These are phyloP conservation scores for Aspergillus luchuensis DNA, from an alignment of 2,329 filamentous ascomycete genomes.

Conservation along the genomic window DNA sequence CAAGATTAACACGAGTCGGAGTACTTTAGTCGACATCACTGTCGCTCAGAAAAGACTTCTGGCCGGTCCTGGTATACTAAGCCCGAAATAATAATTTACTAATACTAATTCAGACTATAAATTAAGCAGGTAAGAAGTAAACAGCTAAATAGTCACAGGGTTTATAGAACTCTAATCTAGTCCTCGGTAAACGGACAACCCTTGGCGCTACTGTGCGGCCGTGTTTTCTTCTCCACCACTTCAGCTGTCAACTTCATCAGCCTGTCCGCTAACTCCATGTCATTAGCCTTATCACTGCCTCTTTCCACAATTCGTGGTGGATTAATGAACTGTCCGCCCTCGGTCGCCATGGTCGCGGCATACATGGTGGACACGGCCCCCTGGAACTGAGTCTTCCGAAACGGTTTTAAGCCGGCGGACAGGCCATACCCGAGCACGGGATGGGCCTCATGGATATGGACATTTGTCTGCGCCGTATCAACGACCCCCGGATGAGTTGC, in stretches of 20 bases:
- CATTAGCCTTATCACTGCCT: conserved; percentile 5
- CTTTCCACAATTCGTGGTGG: conserved; percentile 1
- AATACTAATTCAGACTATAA: no score
- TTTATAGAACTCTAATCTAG: neutral
- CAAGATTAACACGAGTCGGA: no score
- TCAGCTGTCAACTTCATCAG: conserved; percentile 6
- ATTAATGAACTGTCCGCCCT: neutral
- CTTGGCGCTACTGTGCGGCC: conserved; percentile 1
- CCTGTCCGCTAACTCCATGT: neutral
- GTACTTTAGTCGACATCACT: no score
- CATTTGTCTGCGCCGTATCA: conserved; percentile 1
- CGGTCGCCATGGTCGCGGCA: conserved; percentile 2
- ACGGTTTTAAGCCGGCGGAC: neutral
- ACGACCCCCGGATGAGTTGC: conserved; percentile 2
- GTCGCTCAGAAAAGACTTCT: no score
- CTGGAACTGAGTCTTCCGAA: conserved; percentile 7
- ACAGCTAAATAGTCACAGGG: no score
- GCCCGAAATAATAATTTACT: no score
- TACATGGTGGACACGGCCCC: conserved; percentile 8
- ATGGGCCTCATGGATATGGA: neutral
- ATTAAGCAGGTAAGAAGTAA: no score
- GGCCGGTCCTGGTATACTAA: no score
- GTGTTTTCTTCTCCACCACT: conserved; percentile 4
- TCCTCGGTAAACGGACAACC: conserved; percentile 6
- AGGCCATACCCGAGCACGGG: conserved; percentile 2